Conservation (phyloP, 2,329 filamentous ascomycete species). For the Fusarium napiforme region DNA sequence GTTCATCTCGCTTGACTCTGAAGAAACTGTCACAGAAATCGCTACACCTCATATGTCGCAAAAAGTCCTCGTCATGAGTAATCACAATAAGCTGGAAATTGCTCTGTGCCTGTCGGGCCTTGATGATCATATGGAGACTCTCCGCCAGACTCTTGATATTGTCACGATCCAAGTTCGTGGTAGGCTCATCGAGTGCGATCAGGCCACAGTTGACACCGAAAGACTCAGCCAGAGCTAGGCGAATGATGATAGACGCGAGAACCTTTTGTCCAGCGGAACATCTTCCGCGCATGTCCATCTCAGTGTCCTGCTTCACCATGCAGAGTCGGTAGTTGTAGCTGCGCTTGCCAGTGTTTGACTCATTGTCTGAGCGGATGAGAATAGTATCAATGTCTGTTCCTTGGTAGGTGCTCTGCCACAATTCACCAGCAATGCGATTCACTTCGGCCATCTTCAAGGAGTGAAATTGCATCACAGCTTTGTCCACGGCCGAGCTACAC, state of each 20-base stretch:
- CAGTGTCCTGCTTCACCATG: constrained; percentile 96
- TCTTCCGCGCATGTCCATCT: constrained; percentile 99
- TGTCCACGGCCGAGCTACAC: constrained; percentile 86
- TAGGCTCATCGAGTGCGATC: constrained; percentile 96
- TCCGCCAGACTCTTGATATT: constrained; percentile 92
- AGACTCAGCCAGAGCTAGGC: constrained; percentile 92
- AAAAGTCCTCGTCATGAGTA: constrained; percentile 97
- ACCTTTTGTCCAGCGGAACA: constrained; percentile 98
- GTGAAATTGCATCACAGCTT: constrained; percentile 98
- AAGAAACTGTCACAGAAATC: constrained; percentile 96
- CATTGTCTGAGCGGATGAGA: constrained; percentile 90
- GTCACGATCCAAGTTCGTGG: constrained; percentile 93
- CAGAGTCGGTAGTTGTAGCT: constrained; percentile 97
- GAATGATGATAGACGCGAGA: constrained; percentile 96
- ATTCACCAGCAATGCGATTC: constrained; percentile 91
- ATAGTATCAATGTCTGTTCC: constrained; percentile 98
- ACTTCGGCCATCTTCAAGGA: constrained; percentile 98
- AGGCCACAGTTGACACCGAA: constrained; percentile 96
- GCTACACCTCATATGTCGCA: constrained; percentile 90
- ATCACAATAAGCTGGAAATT: constrained; percentile 99
- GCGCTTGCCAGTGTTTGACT: constrained; percentile 77
- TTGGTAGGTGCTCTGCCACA: constrained; percentile 98
- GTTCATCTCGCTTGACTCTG: constrained; percentile 82
- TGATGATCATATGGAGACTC: constrained; percentile 88
- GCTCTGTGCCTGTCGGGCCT: constrained; percentile 80